These are phyloP conservation scores for Physcomitrium patens DNA, from an alignment of 225 moss, liverwort and hornwort species.

Conservation along the genomic window DNA sequence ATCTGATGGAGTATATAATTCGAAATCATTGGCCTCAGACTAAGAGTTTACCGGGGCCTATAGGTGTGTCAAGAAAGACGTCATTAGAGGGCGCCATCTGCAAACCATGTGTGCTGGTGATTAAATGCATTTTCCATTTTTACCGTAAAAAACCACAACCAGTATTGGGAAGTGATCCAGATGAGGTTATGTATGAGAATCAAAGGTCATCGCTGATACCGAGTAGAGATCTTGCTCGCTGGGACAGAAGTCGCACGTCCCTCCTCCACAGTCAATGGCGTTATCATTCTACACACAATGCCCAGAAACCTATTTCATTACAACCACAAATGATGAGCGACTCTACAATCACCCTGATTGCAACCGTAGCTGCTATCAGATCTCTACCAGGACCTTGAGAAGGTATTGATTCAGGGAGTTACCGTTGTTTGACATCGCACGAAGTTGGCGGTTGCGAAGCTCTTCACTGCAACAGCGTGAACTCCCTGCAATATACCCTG, in stretches of 20 bases:
- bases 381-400: neutral
- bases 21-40: no score
- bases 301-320: neutral
- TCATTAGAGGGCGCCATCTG: conserved; percentile 31
- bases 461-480: conserved; percentile 56
- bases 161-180: fast-evolving
- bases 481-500: conserved; percentile 10
- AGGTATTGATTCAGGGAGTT: neutral
- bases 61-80: conserved; percentile 31
- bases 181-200: neutral
- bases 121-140: neutral
- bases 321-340: neutral
- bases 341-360: neutral
- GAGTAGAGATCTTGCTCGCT: conserved; percentile 38
- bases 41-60: conserved; percentile 21
- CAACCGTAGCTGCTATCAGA: no score
- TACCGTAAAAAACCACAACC: no score
- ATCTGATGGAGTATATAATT: neutral
- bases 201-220: conserved; percentile 1
- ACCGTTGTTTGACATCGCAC: conserved; percentile 51
- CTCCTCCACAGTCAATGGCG: conserved; percentile 32
- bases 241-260: conserved; percentile 42
- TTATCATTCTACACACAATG: conserved; percentile 19
- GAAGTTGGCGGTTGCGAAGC: conserved; percentile 64
- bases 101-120: neutral